Percentiles rank a stretch among this genome's conserved stretches.
Conservation (phyloP, 768 basidiomycete genomes). For the Nevesoporus exiguus region DNA sequence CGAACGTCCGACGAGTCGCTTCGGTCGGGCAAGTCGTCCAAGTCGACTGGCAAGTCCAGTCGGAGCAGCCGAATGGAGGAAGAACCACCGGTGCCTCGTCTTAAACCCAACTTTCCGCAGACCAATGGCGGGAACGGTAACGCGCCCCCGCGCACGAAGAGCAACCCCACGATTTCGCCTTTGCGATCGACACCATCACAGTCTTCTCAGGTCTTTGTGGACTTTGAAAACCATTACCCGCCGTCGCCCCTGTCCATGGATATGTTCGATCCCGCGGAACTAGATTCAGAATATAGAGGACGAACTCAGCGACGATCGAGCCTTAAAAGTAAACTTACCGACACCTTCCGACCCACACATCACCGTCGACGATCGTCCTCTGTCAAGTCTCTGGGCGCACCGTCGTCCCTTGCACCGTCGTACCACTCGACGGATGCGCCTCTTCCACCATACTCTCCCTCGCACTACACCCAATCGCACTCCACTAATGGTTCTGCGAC, state of each 20-base stretch:
- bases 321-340: slow-evolving; percentile 32
- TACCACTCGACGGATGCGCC: slow-evolving; percentile 1
- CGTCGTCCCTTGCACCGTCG: slow-evolving; percentile 18
- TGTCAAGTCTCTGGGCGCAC: slow-evolving; percentile 16
- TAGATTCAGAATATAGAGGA: slow-evolving; percentile 25
- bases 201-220: slow-evolving; percentile 27
- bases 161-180: slow-evolving; percentile 42
- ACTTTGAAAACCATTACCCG: slow-evolving; percentile 23
- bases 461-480: slow-evolving; percentile 16
- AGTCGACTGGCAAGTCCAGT: slow-evolving; percentile 27
- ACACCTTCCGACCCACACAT: slow-evolving; percentile 31
- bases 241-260: slow-evolving; percentile 28
- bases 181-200: slow-evolving; percentile 19
- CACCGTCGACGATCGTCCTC: slow-evolving; percentile 35
- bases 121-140: slow-evolving; percentile 11
- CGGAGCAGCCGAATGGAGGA: slow-evolving; percentile 26
- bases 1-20: slow-evolving; percentile 40
- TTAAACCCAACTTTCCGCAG: slow-evolving; percentile 26
- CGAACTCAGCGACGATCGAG: slow-evolving; percentile 29
- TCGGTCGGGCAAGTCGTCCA: slow-evolving; percentile 37
- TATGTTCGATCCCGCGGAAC: slow-evolving; percentile 24
- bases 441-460: slow-evolving; percentile 19
- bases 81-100: slow-evolving; percentile 31
- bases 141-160: slow-evolving; percentile 43
- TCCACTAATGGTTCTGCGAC: slow-evolving; percentile 11